Percentiles rank a stretch among this genome's conserved stretches.
Evolutionary conservation across 2,329 filamentous ascomycete genomes (phyloP).

Genomic region (Aspergillus ochraceoroseus): DNA sequence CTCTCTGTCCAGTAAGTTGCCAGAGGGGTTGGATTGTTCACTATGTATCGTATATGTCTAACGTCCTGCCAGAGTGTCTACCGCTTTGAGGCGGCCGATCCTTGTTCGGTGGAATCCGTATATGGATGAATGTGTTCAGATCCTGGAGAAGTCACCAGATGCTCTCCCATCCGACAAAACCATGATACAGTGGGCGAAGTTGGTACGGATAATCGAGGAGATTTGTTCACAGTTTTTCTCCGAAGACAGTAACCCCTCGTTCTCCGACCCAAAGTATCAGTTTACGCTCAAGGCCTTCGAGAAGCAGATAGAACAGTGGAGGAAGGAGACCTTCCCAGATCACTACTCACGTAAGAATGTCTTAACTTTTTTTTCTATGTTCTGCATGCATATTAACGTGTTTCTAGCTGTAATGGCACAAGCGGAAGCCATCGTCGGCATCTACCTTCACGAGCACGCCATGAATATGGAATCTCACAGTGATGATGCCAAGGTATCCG

Average conservation of each 20-base stretch:
- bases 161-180: conserved; percentile 54
- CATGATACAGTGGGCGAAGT: conserved; percentile 55
- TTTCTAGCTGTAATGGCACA: conserved; percentile 56
- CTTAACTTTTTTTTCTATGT: conserved; percentile 14
- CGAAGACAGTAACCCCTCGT: conserved; percentile 56
- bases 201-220: conserved; percentile 63
- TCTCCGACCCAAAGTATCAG: conserved; percentile 61
- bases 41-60: not conserved
- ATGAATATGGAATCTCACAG: conserved; percentile 60
- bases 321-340: conserved; percentile 50
- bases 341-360: conserved; percentile 55
- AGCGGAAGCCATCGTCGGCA: conserved; percentile 59
- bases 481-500: conserved; percentile 34
- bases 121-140: conserved; percentile 58
- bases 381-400: conserved; percentile 7
- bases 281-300: conserved; percentile 62
- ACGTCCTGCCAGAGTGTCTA: conserved; percentile 46
- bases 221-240: conserved; percentile 61
- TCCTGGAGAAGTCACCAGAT: conserved; percentile 54
- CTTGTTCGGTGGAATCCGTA: conserved; percentile 59
- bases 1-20: conserved; percentile 51
- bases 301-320: conserved; percentile 59
- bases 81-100: conserved; percentile 55
- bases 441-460: conserved; percentile 73
- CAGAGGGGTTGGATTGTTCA: no score